phyloP scores from a whole-genome alignment of 1,284 basidiomycete species.

The Chondrostereum purpureum region DNA sequence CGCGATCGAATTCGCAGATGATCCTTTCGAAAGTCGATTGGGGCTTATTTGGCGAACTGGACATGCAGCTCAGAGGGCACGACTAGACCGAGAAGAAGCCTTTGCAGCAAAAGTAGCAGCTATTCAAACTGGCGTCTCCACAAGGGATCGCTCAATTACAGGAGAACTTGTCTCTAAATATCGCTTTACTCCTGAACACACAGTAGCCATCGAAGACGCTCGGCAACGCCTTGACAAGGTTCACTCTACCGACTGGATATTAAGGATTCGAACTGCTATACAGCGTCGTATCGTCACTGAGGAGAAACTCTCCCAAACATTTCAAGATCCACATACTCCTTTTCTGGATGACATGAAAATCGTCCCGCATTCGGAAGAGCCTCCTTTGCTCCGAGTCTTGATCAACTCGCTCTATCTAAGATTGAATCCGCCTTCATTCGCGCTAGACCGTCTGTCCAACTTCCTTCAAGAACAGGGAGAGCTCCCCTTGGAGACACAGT shows the following conservation, averaged over 20 bases:
- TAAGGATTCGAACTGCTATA: conserved; percentile 38
- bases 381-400: conserved; percentile 73
- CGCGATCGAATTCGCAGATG: conserved; percentile 82
- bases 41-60: conserved; percentile 79
- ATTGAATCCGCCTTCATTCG: conserved; percentile 61
- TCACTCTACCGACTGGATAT: conserved; percentile 78
- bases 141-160: conserved; percentile 12
- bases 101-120: conserved; percentile 75
- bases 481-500: conserved; percentile 66
- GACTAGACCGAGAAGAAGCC: conserved; percentile 74
- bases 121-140: conserved; percentile 35
- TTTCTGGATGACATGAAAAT: conserved; percentile 33
- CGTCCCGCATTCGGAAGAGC: conserved; percentile 34
- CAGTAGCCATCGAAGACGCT: conserved; percentile 69
- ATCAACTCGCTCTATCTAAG: conserved; percentile 56
- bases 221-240: conserved; percentile 65
- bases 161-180: conserved; percentile 32
- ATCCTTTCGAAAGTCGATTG: conserved; percentile 78
- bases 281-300: conserved; percentile 29
- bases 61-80: conserved; percentile 65
- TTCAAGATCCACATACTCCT: conserved; percentile 21
- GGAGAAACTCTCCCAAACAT: conserved; percentile 23
- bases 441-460: conserved; percentile 48
- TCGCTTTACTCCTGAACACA: conserved; percentile 57
- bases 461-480: conserved; percentile 75